Conservation (phyloP, 78 protist genomes). For the Cavenderia fasciculata region DNA sequence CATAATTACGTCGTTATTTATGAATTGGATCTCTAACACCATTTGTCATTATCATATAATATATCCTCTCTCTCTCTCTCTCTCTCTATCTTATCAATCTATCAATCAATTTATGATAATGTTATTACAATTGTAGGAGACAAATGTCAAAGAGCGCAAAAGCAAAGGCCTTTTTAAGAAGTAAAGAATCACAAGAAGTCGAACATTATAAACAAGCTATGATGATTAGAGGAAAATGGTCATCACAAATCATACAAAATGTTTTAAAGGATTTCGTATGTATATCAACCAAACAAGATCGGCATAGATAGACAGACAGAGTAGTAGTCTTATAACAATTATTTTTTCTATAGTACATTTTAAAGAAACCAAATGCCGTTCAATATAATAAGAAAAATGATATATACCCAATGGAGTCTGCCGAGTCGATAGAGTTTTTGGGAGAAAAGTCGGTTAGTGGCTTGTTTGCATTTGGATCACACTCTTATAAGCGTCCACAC, state of each 20-base stretch:
- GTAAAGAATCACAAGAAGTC: slow-evolving; percentile 56
- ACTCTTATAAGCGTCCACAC: slow-evolving; percentile 92
- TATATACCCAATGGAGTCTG: slow-evolving; percentile 79
- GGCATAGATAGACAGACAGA: too few species aligned
- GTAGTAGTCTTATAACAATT: neutral
- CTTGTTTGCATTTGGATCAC: slow-evolving; percentile 88
- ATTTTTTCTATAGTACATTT: slow-evolving; percentile 29
- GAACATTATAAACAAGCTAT: slow-evolving; percentile 69
- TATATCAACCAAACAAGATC: neutral
- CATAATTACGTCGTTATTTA: too few species aligned
- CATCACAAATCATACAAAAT: slow-evolving; percentile 50
- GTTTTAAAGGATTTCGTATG: slow-evolving; percentile 69
- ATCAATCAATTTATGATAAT: neutral
- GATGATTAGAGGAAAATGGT: slow-evolving; percentile 71
- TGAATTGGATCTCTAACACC: too few species aligned
- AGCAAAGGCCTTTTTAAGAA: slow-evolving; percentile 45
- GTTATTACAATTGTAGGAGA: neutral
- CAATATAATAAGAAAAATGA: slow-evolving; percentile 75
- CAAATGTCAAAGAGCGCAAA: slow-evolving; percentile 24
- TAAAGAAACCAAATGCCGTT: slow-evolving; percentile 71
- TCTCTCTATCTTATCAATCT: neutral
- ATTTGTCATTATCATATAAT: too few species aligned
- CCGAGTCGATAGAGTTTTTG: slow-evolving; percentile 56
- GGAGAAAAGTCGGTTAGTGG: slow-evolving; percentile 81
- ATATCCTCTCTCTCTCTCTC: too few species aligned